These are phyloP conservation scores for Cephaloascus fragrans DNA, from an alignment of 805 yeast genomes.

Conservation along the genomic window DNA sequence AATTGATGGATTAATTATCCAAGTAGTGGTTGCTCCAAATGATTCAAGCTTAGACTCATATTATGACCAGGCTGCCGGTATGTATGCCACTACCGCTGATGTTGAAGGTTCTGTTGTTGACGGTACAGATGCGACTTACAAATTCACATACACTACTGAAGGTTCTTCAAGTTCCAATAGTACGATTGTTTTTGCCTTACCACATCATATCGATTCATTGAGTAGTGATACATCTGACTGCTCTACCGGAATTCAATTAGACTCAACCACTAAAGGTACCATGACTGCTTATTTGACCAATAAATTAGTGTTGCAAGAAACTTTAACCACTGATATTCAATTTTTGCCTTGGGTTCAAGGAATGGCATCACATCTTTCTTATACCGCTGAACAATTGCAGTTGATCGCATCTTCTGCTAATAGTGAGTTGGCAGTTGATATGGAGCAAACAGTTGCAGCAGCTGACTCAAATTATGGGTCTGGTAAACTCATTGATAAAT, in stretches of 20 bases:
- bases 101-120: conserved; percentile 36
- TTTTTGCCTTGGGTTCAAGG: conserved; percentile 36
- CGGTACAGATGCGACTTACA: conserved; percentile 36
- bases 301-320: conserved; percentile 24
- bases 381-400: conserved; percentile 33
- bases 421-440: conserved; percentile 35
- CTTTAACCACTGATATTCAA: conserved; percentile 25
- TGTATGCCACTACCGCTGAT: conserved; percentile 42
- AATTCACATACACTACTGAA: conserved; percentile 34
- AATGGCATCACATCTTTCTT: conserved; percentile 18
- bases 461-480: conserved; percentile 36
- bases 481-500: conserved; percentile 48
- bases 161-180: conserved; percentile 39
- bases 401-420: conserved; percentile 35
- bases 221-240: conserved; percentile 13
- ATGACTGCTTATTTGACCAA: conserved; percentile 37
- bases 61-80: conserved; percentile 64
- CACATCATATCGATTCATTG: conserved; percentile 39
- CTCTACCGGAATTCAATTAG: conserved; percentile 30
- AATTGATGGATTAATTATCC: conserved; percentile 31
- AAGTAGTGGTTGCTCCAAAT: conserved; percentile 39
- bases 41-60: conserved; percentile 20
- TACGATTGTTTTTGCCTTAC: conserved; percentile 42
- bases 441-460: conserved; percentile 25
- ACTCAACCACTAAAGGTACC: conserved; percentile 41